Conservation (phyloP, 345 rosid species). For the Populus tremula region DNA sequence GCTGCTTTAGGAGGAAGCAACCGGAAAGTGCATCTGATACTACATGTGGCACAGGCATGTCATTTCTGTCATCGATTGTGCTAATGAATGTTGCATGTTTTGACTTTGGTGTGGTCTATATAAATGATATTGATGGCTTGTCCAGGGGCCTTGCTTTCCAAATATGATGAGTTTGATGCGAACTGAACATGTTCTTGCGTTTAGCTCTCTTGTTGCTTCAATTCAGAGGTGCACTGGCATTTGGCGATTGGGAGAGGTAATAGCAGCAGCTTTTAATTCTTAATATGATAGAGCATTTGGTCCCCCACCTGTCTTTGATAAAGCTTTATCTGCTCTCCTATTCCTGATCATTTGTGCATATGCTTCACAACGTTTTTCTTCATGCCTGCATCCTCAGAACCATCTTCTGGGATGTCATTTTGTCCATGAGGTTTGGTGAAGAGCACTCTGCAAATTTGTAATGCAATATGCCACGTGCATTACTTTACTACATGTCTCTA, state of each 20-base stretch:
- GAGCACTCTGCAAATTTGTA: not conserved
- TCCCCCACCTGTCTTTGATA: not conserved
- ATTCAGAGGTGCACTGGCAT: conserved; percentile 77
- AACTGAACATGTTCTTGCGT: conserved; percentile 46
- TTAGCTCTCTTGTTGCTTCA: conserved; percentile 65
- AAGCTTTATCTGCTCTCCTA: not conserved
- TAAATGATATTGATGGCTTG: conserved; percentile 21
- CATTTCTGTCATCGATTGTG: conserved; percentile 19
- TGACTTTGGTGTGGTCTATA: conserved; percentile 12
- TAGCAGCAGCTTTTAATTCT: no score
- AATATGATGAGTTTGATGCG: conserved; percentile 49
- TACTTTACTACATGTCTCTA: not conserved
- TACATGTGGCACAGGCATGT: conserved; percentile 68
- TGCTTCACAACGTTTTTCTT: not conserved
- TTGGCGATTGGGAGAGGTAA: conserved; percentile 86
- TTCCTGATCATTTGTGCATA: not conserved
- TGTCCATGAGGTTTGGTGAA: not conserved
- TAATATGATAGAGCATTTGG: not conserved
- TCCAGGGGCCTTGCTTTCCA: conserved; percentile 65
- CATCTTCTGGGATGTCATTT: no score
- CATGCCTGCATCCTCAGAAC: not conserved
- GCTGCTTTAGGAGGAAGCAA: conserved; percentile 67
- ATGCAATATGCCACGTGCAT: not conserved
- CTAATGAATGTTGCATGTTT: conserved; percentile 5
- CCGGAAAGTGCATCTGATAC: conserved; percentile 63